Evolutionary conservation across 805 yeast genomes (phyloP), one percentile per base, ranked within the genome.

Genomic region (Blastobotrys robertii): DNA sequence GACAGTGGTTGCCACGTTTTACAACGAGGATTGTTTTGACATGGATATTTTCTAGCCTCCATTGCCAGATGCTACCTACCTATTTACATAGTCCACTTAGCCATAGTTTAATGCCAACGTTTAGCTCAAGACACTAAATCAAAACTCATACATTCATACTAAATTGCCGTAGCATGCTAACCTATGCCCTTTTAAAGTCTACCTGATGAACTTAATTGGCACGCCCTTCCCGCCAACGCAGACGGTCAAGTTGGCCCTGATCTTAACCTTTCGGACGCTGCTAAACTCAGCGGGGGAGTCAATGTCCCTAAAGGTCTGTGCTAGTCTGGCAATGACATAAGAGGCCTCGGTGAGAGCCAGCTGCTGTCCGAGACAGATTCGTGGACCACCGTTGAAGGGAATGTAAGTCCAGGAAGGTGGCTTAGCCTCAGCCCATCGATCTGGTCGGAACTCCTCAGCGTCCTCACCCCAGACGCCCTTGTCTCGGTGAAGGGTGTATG

Each of bases 1-100:
- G 39, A 70, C 81, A 0, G 76, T 87, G 0, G 49, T 88, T 12
- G 77, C 84, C 44, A 70, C 82, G 1, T 84, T 67, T 52, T 69
- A 73, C 48, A 73, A 77, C 46, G 81, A 76, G 41, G 55, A 53
- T 41, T 53, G 53, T 56, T 85, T 70, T 54, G 70, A 71, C 5
- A 55, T 66, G 40, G 51, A 48, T 10, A 41, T 52, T 4, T 50
- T 48, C 34, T 46, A 46, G 15, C 8, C 8, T n/a, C n/a, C n/a
- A n/a, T n/a, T n/a, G n/a, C n/a, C n/a, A n/a, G n/a, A n/a, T n/a
- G n/a, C n/a, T n/a, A n/a, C n/a, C n/a, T n/a, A n/a, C n/a, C n/a
- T n/a, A n/a, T n/a, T n/a, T n/a, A n/a, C n/a, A n/a, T n/a, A n/a
- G n/a, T n/a, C n/a, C n/a, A n/a, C n/a, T n/a, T n/a, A n/a, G n/a